A percentile compares a stretch with the other conserved stretches of the same genome.
Evolutionary conservation across 768 basidiomycete genomes (phyloP).

Genomic region (Tylopilus subfusipes): DNA sequence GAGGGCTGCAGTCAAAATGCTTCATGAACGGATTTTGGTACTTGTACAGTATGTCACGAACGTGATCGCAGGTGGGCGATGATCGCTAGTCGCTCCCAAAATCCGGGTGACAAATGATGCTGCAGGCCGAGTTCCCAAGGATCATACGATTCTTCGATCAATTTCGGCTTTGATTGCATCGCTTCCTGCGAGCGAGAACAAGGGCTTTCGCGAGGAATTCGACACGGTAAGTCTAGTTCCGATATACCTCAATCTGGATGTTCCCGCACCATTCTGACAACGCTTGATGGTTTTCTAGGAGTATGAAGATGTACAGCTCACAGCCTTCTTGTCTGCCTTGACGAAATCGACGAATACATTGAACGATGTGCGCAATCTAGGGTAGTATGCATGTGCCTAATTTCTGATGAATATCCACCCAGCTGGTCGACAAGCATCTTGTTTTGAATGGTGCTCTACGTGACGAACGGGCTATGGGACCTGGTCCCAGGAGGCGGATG

Average conservation of each 20-base stretch:
- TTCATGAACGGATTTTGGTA: constrained; percentile 84
- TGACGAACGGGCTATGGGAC: constrained; percentile 47
- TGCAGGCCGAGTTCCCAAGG: constrained; percentile 67
- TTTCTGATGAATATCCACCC: constrained; percentile 3
- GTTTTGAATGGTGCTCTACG: constrained; percentile 54
- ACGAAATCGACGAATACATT: constrained; percentile 86
- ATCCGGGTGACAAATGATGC: not conserved
- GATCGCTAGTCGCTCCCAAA: not conserved
- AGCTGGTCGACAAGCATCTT: constrained; percentile 80
- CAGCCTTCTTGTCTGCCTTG: constrained; percentile 79
- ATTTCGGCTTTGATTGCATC: constrained; percentile 84
- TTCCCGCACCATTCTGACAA: not conserved
- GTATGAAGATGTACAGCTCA: constrained; percentile 93
- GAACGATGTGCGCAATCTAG: constrained; percentile 70
- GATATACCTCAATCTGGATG: not conserved
- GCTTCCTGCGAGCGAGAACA: constrained; percentile 81
- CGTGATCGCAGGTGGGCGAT: constrained; percentile 62
- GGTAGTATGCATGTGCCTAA: not conserved
- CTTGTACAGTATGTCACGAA: constrained; percentile 84
- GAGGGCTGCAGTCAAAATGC: constrained; percentile 93
- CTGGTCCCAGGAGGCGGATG: constrained; percentile 47
- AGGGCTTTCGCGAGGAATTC: constrained; percentile 83
- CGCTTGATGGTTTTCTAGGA: constrained; percentile 50
- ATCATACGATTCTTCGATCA: constrained; percentile 79
- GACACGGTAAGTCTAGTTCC: constrained; percentile 56